These are phyloP conservation scores for Penicillium atrosanguineum DNA, from an alignment of 495 filamentous ascomycete genomes.

Conservation along the genomic window DNA sequence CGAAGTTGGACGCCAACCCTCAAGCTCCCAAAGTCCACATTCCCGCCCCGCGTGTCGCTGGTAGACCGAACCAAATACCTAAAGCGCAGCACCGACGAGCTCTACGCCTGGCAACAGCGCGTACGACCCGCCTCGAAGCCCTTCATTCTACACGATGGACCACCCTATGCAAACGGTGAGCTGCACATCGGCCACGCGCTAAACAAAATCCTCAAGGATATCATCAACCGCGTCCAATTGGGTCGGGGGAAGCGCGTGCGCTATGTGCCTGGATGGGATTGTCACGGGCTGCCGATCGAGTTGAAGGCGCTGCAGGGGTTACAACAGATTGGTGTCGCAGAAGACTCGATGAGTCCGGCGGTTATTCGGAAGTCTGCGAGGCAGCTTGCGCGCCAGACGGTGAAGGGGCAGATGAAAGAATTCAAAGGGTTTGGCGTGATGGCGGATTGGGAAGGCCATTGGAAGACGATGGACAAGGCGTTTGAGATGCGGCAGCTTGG, in stretches of 20 bases:
- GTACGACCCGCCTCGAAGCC: conserved; percentile 55
- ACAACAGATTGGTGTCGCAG: conserved; percentile 21
- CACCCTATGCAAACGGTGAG: conserved; percentile 93
- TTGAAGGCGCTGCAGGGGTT: conserved; percentile 80
- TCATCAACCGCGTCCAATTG: conserved; percentile 78
- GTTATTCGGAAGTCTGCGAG: conserved; percentile 69
- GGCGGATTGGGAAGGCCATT: conserved; percentile 89
- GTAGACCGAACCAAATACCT: conserved; percentile 63
- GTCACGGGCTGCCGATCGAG: conserved; percentile 96
- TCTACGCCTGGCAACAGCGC: conserved; percentile 82
- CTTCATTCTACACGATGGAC: conserved; percentile 92
- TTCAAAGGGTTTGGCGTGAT: conserved; percentile 87
- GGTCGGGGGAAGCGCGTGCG: conserved; percentile 71
- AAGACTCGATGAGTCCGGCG: conserved; percentile 27
- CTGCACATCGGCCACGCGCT: conserved; percentile 96
- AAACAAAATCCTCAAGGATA: conserved; percentile 97
- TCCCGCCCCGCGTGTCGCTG: conserved; percentile 51
- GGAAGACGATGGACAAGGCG: conserved; percentile 84
- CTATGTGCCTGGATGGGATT: conserved; percentile 98
- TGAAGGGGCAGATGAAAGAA: conserved; percentile 75
- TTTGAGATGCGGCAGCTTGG: conserved; percentile 86
- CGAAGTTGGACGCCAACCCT: conserved; percentile 60
- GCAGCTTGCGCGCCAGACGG: conserved; percentile 67
- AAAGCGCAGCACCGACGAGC: conserved; percentile 75
- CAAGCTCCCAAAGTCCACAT: conserved; percentile 57